Conservation (phyloP, 2,329 filamentous ascomycete species). For the Pseudopyrenochaeta lycopersici region DNA sequence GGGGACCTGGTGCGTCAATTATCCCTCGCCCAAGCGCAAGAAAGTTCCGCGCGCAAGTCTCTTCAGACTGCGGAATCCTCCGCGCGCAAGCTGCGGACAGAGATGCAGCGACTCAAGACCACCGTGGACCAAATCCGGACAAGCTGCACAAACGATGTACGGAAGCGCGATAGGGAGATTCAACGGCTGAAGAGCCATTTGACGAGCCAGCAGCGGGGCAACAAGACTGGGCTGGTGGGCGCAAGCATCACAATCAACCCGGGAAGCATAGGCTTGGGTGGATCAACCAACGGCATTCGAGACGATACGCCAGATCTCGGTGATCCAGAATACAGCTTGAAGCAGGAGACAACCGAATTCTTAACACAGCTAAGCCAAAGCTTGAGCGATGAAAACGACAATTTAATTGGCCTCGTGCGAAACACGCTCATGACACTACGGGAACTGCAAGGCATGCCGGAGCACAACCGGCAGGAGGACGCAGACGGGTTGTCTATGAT, state of each 20-base stretch:
- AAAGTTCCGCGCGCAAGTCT: conserved; percentile 73
- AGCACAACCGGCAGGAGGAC: conserved; percentile 37
- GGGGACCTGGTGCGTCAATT: conserved; percentile 66
- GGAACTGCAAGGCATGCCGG: conserved; percentile 66
- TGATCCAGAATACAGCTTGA: conserved; percentile 73
- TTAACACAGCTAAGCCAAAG: conserved; percentile 83
- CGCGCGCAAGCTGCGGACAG: conserved; percentile 81
- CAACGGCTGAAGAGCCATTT: conserved; percentile 89
- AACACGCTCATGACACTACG: conserved; percentile 76
- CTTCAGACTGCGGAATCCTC: conserved; percentile 77
- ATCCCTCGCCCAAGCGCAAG: conserved; percentile 71
- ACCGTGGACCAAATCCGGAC: conserved; percentile 83
- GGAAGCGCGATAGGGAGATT: conserved; percentile 88
- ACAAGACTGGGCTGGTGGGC: conserved; percentile 55
- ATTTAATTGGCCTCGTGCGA: conserved; percentile 75
- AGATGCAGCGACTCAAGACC: conserved; percentile 79
- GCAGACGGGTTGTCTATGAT: conserved; percentile 36
- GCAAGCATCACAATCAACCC: conserved; percentile 60
- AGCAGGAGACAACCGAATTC: conserved; percentile 90
- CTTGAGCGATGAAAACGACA: conserved; percentile 91
- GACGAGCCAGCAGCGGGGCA: conserved; percentile 66
- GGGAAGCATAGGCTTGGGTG: conserved; percentile 36
- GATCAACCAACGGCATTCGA: conserved; percentile 54
- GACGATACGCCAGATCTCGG: conserved; percentile 63
- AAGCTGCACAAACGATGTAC: conserved; percentile 88